These are phyloP conservation scores for Metschnikowia kofuensis DNA, from an alignment of 805 yeast genomes.

Conservation along the genomic window DNA sequence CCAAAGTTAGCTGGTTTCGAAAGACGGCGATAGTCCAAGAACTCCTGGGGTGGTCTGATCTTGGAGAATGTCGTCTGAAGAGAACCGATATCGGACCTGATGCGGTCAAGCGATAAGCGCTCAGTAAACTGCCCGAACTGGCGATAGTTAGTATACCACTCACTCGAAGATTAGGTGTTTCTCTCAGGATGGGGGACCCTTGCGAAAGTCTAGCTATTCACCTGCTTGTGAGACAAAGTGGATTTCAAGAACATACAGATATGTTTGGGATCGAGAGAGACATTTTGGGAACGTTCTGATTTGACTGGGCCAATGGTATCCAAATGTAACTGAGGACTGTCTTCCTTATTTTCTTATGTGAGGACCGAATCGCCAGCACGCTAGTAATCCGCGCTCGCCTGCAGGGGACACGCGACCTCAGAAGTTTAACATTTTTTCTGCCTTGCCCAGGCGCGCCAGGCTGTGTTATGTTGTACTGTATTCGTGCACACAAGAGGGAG, in stretches of 20 bases:
- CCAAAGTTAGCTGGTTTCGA: slow-evolving; percentile 88
- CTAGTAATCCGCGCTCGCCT: not conserved
- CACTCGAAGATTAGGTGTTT: no score
- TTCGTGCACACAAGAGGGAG: no score
- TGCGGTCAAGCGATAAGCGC: slow-evolving; percentile 24
- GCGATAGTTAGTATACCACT: not conserved
- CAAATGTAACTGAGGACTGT: no score
- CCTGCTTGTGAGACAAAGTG: no score
- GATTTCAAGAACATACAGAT: slow-evolving; percentile 31
- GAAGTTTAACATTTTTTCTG: no score
- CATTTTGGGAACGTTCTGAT: not conserved
- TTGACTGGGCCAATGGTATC: not conserved
- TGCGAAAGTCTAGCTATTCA: no score
- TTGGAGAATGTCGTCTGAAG: slow-evolving; percentile 66
- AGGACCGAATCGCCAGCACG: not conserved
- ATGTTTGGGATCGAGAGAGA: slow-evolving; percentile 36
- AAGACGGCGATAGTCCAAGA: slow-evolving; percentile 84
- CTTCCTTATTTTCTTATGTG: not conserved
- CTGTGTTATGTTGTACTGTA: no score
- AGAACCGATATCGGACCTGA: slow-evolving; percentile 29
- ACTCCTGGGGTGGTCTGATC: slow-evolving; percentile 87
- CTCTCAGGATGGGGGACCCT: no score
- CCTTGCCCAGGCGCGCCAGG: no score
- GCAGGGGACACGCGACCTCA: not conserved
- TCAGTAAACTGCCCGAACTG: slow-evolving; percentile 15